Evolutionary conservation across 768 basidiomycete species (phyloP), one percentile per base, ranked within the genome.

Genomic region (Pleurotus eryngii): DNA sequence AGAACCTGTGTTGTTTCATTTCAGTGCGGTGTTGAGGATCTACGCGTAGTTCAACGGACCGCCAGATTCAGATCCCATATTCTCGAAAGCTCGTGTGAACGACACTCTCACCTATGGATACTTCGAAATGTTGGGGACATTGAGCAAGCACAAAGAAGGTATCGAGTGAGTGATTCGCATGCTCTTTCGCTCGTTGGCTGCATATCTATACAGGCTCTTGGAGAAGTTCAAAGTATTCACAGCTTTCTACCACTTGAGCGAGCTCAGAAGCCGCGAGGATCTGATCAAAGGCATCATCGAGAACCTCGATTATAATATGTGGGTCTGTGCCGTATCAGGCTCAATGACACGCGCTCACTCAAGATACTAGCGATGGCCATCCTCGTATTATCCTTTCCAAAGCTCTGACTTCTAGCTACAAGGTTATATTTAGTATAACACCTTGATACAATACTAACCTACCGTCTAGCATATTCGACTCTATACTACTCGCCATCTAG

Each of bases 161-260:
- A 82, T 95, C 20, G 90, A 92, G 95, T 95, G 68, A 63, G 89
- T 74, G 45, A 3, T 35, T 39, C 43, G 38, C 22, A 14, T n/a
- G 18, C 11, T 50, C 45, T 27, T 39, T n/a, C 53, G 11, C 57
- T 46, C 18, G 56, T 60, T 50, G 55, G 43, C 20, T 9, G 11
- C 30, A 5, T 56, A n/a, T 59, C 58, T 50, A n/a, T 20, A 12
- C 59, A 96, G 95, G 45, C 73, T 98, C 12, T 73, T 99, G 70
- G 94, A 97, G 71, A 90, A 90, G 63, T 89, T 89, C 72, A 91
- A 90, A 65, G 81, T 98, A 24, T 98, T 98, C 70, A 98, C 95
- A 0, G 89, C 92, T 0, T 95, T 98, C 70, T 98, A 98, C 67
- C 95, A 95, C 67, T 73, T 98, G 45, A 92, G 89, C 65, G 97